phyloP scores from a whole-genome alignment of 179 eudicot species.

The Gypsophila paniculata region DNA sequence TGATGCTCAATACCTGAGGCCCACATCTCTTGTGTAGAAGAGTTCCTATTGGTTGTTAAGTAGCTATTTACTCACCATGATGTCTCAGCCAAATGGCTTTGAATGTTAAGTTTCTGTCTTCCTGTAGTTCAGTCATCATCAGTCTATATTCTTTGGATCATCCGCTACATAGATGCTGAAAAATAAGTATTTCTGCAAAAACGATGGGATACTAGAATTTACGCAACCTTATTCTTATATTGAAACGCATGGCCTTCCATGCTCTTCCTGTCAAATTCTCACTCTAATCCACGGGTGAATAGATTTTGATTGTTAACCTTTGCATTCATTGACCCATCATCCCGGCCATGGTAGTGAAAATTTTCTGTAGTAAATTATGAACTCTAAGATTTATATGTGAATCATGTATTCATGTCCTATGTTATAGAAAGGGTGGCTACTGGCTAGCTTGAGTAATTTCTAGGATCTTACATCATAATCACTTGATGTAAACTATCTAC shows the following conservation, averaged over 20 bases:
- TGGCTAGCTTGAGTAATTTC: background rate
- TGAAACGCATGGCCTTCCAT: background rate
- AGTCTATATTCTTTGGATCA: background rate
- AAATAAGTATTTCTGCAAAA: background rate
- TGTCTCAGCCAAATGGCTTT: background rate
- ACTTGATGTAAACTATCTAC: background rate
- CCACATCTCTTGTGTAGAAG: background rate
- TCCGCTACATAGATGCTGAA: background rate
- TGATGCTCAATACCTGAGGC: constrained; percentile 17
- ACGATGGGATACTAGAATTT: background rate
- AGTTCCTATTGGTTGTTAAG: constrained; percentile 8
- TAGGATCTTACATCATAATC: background rate
- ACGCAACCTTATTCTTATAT: background rate
- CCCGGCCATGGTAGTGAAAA: no score
- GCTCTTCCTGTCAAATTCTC: background rate
- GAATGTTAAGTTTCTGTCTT: background rate
- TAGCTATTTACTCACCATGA: background rate
- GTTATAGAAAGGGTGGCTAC: no score
- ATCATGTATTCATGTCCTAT: background rate
- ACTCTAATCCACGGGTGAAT: background rate
- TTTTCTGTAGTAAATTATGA: no score
- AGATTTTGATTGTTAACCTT: background rate
- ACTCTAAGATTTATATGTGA: background rate
- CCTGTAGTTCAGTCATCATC: background rate
- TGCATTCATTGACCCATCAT: background rate